Evolutionary conservation across 2,329 filamentous ascomycete genomes (phyloP).

Genomic region (Colletotrichum noveboracense): DNA sequence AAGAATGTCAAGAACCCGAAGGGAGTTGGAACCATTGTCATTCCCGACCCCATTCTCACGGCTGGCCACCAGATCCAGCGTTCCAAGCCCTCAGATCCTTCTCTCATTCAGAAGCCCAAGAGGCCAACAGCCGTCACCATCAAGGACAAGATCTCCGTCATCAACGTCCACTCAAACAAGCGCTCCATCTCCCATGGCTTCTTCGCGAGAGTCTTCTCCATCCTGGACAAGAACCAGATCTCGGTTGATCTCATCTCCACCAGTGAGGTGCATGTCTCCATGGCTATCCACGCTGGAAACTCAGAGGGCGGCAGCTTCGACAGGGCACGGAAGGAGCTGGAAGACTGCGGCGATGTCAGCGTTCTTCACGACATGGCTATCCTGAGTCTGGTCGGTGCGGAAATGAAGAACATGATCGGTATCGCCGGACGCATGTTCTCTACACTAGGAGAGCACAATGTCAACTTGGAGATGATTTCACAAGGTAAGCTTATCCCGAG

Average conservation of each 20-base stretch:
- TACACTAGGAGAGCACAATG: conserved; percentile 87
- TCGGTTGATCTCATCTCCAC: conserved; percentile 97
- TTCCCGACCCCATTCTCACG: conserved; percentile 71
- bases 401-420: conserved; percentile 98
- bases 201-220: conserved; percentile 91
- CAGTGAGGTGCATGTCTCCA: conserved; percentile 94
- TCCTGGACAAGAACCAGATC: conserved; percentile 84
- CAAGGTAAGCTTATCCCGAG: conserved; percentile 69
- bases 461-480: conserved; percentile 99
- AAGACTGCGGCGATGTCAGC: conserved; percentile 86
- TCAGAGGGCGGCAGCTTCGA: conserved; percentile 67
- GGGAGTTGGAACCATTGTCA: conserved; percentile 79
- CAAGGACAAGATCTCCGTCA: conserved; percentile 94
- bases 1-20: conserved; percentile 91
- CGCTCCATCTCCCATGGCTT: conserved; percentile 95
- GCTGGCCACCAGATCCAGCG: conserved; percentile 64
- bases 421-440: conserved; percentile 95
- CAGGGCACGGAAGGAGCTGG: conserved; percentile 73
- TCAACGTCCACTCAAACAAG: conserved; percentile 98
- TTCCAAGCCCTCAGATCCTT: conserved; percentile 45
- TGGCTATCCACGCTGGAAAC: conserved; percentile 89
- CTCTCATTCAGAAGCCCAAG: conserved; percentile 66
- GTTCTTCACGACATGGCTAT: conserved; percentile 94
- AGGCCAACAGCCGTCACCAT: conserved; percentile 91
- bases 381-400: conserved; percentile 88